Base-by-base conservation (phyloP, 305 asterid species). In the Fraxinus sp. region DNA sequence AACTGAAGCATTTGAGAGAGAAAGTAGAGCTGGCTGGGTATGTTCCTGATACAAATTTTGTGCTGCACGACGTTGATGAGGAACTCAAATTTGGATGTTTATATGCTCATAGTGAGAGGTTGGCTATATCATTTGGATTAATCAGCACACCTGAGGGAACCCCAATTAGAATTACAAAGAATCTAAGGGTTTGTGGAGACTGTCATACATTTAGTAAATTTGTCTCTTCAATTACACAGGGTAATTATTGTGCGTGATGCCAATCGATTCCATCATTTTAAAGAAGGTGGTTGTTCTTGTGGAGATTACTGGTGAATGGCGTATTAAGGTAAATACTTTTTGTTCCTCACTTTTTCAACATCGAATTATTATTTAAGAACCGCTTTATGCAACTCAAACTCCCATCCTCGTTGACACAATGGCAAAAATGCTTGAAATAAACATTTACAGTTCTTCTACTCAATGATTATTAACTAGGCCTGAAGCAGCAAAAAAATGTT, bases 131-230 rank as follows among this genome's bases (percentile, higher is more conserved):
- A 52, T 91, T 86, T 78, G 92, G 92, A 7, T 84, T 89, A 66
- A 84, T 86, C 44, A 35, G 86, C 44, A 88, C 90, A 5, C 90
- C 88, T 2, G 87, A 90, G 37, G 91, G 87, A 66, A 77, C 88
- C 33, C 81, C 85, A 8, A 83, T 91, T 20, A 86, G 88, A 59
- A 85, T 91, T 71, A 88, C 85, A 33, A 89, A 90, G 81, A 91
- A 90, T 85, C 90, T 91, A n/a, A 81, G 92, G 79, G 90, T 91
- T 82, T 90, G 94, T 62, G 91, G 92, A 11, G 94, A 90, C 76
- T 90, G 92, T 55, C 92, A 90, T 30, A 77, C 85, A 9, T 91
- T 89, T 77, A 88, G 85, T 66, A 90, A 89, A 83, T 87, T 80
- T 30, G 91, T 87, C 52, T 90, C 93, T 55, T 64, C 78, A 28